Base-by-base conservation (phyloP, 345 rosid species). In the Eucalyptus coolabah region DNA sequence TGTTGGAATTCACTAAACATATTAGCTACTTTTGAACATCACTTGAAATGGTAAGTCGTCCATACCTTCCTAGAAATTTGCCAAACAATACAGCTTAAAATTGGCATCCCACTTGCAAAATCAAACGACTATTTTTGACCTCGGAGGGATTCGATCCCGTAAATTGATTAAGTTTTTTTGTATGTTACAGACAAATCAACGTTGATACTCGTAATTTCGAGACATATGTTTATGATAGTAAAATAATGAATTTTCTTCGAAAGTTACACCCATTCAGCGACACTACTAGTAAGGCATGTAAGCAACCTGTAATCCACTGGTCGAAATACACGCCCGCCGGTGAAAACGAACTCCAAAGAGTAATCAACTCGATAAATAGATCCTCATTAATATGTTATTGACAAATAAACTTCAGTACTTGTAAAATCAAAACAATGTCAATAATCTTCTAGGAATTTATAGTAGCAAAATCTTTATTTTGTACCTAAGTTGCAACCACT, bases 141-240 rank as follows among this genome's bases (percentile, higher is more conserved):
- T 0, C 59, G 8, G 0, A 8, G 59, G 26, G 59, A 53, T 53
- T 53, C 59, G 8, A 53, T 53, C 4, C 0, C 2, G 59, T 19
- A 53, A 19, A 53, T 53, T 0, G 24, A 53, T 53, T 53, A 19
- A 53, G 5, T 53, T 53, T 53, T 7, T 19, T 53, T 8, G 26
- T 53, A 53, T 19, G 24, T 53, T 19, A 53, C 9, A 53, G 5
- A 53, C 26, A 19, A 53, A 21, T 53, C 59, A 19, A 53, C 0
- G 11, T 53, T 21, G 59, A 53, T 53, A 4, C 59, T 8, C 11
- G 5, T 21, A 53, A 53, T 21, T 53, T 53, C 59, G 0, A 53
- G 59, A 53, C 59, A 53, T 21, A 0, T 21, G 11, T 8, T 53
- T 53, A 53, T 53, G 59, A 0, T 53, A 0, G 2, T 0, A 19